phyloP scores from a whole-genome alignment of 257 asterid species.

The Przewalskia tangutica region DNA sequence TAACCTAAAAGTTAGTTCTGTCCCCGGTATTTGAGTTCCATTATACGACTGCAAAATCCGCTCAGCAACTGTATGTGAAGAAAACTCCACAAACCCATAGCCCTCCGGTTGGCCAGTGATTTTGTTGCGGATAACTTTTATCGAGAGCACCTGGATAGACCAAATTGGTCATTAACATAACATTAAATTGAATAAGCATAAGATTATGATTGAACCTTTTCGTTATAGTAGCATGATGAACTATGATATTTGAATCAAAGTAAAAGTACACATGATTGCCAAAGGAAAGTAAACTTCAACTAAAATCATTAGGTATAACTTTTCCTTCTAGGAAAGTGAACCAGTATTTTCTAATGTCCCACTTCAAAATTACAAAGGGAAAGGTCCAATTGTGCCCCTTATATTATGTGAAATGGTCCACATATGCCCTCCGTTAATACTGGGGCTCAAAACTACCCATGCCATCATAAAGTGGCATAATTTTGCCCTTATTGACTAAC shows the following conservation, averaged over 20 bases:
- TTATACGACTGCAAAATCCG: slow-evolving; percentile 70
- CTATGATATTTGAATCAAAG: not conserved
- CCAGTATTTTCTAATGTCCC: not conserved
- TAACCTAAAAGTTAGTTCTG: slow-evolving; percentile 86
- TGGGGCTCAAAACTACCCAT: not conserved
- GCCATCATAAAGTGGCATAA: not conserved
- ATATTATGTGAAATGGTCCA: not conserved
- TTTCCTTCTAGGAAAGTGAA: not conserved
- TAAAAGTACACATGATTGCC: not conserved
- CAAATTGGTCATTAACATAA: not conserved
- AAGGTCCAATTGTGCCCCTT: not conserved
- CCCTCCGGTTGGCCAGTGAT: slow-evolving; percentile 93
- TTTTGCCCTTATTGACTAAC: not conserved
- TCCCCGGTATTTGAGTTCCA: slow-evolving; percentile 93
- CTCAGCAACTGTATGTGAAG: slow-evolving; percentile 79
- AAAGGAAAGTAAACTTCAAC: not conserved
- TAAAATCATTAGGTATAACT: not conserved
- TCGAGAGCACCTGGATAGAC: slow-evolving; percentile 64
- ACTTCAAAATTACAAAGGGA: not conserved
- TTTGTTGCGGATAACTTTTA: slow-evolving; percentile 86
- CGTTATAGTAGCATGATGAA: not conserved
- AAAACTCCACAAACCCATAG: slow-evolving; percentile 86
- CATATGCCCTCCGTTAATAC: not conserved
- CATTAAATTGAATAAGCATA: not conserved
- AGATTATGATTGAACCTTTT: not conserved